These are phyloP conservation scores for Auricularia sp. DNA, from an alignment of 768 basidiomycete species.

Conservation along the genomic window DNA sequence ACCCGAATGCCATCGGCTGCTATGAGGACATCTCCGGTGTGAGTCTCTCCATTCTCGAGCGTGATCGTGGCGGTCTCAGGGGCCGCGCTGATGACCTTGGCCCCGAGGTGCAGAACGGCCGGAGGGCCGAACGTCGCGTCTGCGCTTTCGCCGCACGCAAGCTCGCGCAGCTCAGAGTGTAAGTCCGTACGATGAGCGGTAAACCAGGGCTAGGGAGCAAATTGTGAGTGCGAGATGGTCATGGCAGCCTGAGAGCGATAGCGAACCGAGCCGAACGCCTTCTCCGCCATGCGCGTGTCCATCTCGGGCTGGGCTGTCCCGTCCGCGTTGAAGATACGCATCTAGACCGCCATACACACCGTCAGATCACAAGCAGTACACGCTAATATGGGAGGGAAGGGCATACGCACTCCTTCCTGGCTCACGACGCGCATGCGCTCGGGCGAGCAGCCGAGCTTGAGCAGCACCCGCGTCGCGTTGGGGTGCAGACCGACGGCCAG, in stretches of 20 bases:
- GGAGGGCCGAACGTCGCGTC: background rate
- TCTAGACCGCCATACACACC: background rate
- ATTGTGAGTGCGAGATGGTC: background rate
- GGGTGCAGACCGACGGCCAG: background rate
- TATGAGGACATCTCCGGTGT: constrained; percentile 4
- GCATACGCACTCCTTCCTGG: background rate
- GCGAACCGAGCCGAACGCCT: background rate
- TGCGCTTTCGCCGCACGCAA: background rate
- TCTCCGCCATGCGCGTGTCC: background rate
- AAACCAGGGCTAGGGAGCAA: background rate
- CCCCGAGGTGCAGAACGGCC: background rate
- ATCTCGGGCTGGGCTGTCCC: constrained; percentile 1
- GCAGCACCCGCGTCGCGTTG: constrained; percentile 1
- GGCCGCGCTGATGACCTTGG: background rate
- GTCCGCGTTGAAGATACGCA: constrained; percentile 1
- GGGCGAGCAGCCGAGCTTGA: constrained; percentile 1
- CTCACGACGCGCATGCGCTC: background rate
- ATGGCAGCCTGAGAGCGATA: background rate
- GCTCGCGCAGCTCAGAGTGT: background rate
- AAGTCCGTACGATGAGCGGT: background rate
- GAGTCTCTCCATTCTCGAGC: constrained; percentile 6
- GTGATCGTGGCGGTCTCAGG: constrained; percentile 4
- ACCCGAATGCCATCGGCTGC: constrained; percentile 7
- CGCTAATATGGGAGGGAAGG: no score
- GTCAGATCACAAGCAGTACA: no score